A percentile compares a stretch with the other conserved stretches of the same genome.
These are phyloP conservation scores for Fusarium incarnatum DNA, from an alignment of 2,329 filamentous ascomycete species.

Conservation along the genomic window DNA sequence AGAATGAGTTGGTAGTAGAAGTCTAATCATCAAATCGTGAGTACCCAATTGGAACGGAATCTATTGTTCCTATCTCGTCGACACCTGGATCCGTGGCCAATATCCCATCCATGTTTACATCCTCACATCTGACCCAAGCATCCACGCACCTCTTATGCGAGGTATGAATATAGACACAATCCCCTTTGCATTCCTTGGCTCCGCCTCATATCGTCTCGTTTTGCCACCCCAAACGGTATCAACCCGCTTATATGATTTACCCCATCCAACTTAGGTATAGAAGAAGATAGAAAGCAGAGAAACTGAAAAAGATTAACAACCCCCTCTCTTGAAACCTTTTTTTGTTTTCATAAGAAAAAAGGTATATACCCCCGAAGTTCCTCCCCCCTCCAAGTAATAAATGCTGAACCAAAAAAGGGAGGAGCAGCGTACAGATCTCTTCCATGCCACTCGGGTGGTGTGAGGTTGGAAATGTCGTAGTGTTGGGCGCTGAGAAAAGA, in stretches of 20 bases:
- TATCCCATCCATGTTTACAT: conserved; percentile 39
- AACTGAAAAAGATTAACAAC: conserved; percentile 21
- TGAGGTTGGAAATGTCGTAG: conserved; percentile 25
- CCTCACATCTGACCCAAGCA: conserved; percentile 43
- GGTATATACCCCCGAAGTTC: conserved; percentile 22
- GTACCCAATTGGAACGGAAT: conserved; percentile 46
- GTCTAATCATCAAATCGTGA: conserved; percentile 21
- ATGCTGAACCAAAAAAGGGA: conserved; percentile 34
- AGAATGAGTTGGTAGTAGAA: not conserved
- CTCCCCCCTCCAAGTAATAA: conserved; percentile 25
- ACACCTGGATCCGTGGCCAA: conserved; percentile 41
- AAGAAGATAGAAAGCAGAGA: conserved; percentile 37
- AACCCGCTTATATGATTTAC: conserved; percentile 37
- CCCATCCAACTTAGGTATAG: conserved; percentile 49
- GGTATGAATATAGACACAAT: conserved; percentile 7
- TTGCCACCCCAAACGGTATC: conserved; percentile 30
- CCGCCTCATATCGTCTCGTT: conserved; percentile 11
- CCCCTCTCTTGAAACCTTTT: conserved; percentile 35
- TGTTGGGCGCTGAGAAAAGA: conserved; percentile 20
- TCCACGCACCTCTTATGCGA: conserved; percentile 33
- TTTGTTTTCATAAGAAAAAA: conserved; percentile 33
- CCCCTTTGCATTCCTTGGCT: conserved; percentile 15
- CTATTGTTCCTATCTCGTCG: conserved; percentile 45
- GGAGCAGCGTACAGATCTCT: conserved; percentile 16
- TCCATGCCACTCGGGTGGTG: conserved; percentile 22